These are phyloP conservation scores for Suillus luteus DNA, from an alignment of 768 basidiomycete species.

Conservation along the genomic window DNA sequence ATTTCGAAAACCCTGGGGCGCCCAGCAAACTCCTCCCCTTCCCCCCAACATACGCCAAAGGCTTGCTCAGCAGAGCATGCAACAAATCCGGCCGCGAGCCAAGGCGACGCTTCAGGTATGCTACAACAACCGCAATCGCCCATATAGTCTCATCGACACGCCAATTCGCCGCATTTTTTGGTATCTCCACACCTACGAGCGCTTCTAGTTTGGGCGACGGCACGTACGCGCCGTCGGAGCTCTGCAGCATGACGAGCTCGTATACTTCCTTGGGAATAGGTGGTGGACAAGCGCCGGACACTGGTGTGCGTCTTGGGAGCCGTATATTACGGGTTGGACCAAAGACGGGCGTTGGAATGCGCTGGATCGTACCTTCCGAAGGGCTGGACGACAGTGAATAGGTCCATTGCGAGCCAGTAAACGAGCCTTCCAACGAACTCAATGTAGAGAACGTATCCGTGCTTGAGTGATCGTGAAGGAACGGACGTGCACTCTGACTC, in stretches of 20 bases:
- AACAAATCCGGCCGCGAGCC: conserved; percentile 41
- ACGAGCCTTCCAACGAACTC: conserved; percentile 47
- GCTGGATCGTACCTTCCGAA: conserved; percentile 29
- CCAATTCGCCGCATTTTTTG: conserved; percentile 31
- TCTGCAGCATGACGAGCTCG: conserved; percentile 41
- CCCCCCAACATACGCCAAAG: conserved; percentile 38
- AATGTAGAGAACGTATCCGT: conserved; percentile 44
- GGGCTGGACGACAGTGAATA: conserved; percentile 24
- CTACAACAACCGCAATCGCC: conserved; percentile 50
- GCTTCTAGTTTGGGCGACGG: conserved; percentile 30
- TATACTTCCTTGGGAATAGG: conserved; percentile 33
- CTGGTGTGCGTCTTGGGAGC: neutral
- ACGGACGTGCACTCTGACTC: conserved; percentile 14
- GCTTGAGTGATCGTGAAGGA: conserved; percentile 32
- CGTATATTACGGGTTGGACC: conserved; percentile 16
- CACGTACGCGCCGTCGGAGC: conserved; percentile 50
- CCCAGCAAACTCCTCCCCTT: neutral
- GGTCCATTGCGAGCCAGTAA: conserved; percentile 38
- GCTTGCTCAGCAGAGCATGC: conserved; percentile 44
- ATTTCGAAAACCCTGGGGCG: conserved; percentile 11
- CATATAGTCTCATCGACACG: conserved; percentile 41
- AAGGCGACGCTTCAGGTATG: conserved; percentile 45
- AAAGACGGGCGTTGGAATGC: conserved; percentile 35
- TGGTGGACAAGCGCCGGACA: neutral
- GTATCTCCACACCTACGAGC: conserved; percentile 39